A percentile compares a stretch with the other conserved stretches of the same genome.
Conservation (phyloP, 1,139 yeast species). For the Protomyces lactucae-debilis region DNA sequence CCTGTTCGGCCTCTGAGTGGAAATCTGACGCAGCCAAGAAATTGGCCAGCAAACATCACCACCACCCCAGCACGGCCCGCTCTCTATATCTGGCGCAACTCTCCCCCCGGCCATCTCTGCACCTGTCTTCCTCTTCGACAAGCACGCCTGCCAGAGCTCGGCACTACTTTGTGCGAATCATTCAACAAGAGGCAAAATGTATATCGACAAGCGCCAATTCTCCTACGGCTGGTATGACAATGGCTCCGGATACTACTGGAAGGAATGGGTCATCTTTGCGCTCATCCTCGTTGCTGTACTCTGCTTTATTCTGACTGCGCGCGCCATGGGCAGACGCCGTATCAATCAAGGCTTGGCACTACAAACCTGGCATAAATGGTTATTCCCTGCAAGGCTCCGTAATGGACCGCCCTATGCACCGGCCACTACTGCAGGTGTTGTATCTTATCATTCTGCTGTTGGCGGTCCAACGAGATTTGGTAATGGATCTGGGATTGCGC, state of each 20-base stretch:
- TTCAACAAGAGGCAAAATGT: background rate
- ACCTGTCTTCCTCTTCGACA: too few relatives aligned
- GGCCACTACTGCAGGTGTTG: background rate
- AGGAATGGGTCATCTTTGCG: slow-evolving; percentile 16
- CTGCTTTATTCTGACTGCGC: background rate
- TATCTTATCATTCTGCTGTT: background rate
- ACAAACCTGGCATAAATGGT: slow-evolving; percentile 1
- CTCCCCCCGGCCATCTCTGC: too few relatives aligned
- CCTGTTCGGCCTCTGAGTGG: too few relatives aligned
- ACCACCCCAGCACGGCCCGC: too few relatives aligned
- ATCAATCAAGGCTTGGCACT: slow-evolving; percentile 1
- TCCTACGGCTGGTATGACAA: background rate
- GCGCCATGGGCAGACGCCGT: slow-evolving; percentile 11
- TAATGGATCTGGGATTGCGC: background rate
- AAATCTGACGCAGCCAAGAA: too few relatives aligned
- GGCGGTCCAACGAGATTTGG: slow-evolving; percentile 1
- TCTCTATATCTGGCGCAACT: too few relatives aligned
- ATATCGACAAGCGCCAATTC: background rate
- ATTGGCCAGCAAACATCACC: too few relatives aligned
- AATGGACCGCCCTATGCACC: slow-evolving; percentile 13
- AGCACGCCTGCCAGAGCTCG: too few relatives aligned
- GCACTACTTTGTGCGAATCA: too few relatives aligned
- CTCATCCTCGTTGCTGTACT: slow-evolving; percentile 1
- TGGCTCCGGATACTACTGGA: slow-evolving; percentile 4
- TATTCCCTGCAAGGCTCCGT: slow-evolving; percentile 2